Evolutionary conservation across 2,329 filamentous ascomycete species (phyloP), one percentile per base, ranked within the genome.

Genomic region (Paecilomyces niveus): DNA sequence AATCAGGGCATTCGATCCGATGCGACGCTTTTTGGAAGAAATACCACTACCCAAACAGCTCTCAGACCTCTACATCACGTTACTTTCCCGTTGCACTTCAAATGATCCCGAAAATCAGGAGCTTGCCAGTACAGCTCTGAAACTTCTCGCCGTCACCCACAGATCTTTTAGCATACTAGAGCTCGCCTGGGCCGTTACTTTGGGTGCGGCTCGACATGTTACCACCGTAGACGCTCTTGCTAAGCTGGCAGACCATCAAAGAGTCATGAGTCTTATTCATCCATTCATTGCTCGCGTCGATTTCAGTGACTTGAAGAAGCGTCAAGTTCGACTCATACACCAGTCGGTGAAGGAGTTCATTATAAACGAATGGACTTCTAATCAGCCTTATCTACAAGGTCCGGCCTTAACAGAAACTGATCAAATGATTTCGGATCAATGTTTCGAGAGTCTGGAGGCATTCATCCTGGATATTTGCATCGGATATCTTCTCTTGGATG

Each of bases 81-180:
- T 64, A 51, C 45, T 64, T 56, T 55, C 59, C 39, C 59, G 60
- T 32, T 62, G 49, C 31, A 57, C 56, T 33, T 59, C 31, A 39
- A 45, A 62, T 54, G 57, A 62, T 53, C 56, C 51, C 18, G 55
- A 62, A 59, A 65, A 61, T 56, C 22, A 56, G 49, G 33, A 61
- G 45, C 58, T 65, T 55, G 58, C 61, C 31, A 55, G 29, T 21
- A 61, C 54, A 26, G 64, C 64, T 53, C 55, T 65, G 45, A 63
- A 66, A 52, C 26, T 72, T 56, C 65, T 72, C 31, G 31, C 31
- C 31, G 31, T 5, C 31, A 32, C 31, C 6, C 63, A 62, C 59
- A 67, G 69, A 63, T 64, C 68, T 31, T 61, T 71, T 3, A 70
- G 68, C 58, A 69, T 71, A 18, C 55, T 68, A 3, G 69, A 72